phyloP scores from a whole-genome alignment of 495 filamentous ascomycete species.

The Monascus purpureus region DNA sequence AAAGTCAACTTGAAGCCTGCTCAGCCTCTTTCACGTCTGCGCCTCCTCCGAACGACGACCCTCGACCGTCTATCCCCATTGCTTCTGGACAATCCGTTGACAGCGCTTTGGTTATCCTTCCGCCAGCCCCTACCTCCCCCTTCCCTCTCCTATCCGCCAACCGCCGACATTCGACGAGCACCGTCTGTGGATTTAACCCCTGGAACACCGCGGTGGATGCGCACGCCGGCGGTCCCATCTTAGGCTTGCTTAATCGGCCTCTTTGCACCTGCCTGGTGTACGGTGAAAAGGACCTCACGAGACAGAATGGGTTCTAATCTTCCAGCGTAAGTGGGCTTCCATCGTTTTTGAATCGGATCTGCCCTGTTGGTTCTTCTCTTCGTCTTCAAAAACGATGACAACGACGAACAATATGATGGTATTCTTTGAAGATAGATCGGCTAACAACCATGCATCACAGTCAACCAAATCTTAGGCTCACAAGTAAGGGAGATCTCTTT shows the following conservation, averaged over 20 bases:
- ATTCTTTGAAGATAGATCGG: conserved; percentile 3
- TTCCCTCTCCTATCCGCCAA: background rate
- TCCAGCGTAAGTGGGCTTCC: conserved; percentile 34
- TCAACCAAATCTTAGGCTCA: conserved; percentile 48
- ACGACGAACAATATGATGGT: no score
- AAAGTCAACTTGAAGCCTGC: background rate
- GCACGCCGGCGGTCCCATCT: conserved; percentile 19
- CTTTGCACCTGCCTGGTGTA: conserved; percentile 8
- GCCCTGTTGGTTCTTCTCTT: conserved; percentile 1
- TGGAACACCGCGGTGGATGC: conserved; percentile 25
- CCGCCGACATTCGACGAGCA: background rate
- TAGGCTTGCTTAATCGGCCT: conserved; percentile 32
- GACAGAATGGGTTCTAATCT: conserved; percentile 45
- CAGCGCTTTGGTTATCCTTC: background rate
- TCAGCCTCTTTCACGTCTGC: background rate
- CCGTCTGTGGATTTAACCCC: conserved; percentile 7
- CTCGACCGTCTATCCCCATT: no score
- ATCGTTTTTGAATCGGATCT: no score
- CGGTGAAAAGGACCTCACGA: conserved; percentile 1
- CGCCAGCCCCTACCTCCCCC: background rate
- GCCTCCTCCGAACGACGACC: background rate
- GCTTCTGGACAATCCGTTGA: no score
- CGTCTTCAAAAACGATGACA: no score
- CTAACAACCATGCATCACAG: conserved; percentile 25
- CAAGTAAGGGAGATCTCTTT: conserved; percentile 35